Conservation (phyloP, 2,329 filamentous ascomycete species). For the Diplodia scrobiculata region DNA sequence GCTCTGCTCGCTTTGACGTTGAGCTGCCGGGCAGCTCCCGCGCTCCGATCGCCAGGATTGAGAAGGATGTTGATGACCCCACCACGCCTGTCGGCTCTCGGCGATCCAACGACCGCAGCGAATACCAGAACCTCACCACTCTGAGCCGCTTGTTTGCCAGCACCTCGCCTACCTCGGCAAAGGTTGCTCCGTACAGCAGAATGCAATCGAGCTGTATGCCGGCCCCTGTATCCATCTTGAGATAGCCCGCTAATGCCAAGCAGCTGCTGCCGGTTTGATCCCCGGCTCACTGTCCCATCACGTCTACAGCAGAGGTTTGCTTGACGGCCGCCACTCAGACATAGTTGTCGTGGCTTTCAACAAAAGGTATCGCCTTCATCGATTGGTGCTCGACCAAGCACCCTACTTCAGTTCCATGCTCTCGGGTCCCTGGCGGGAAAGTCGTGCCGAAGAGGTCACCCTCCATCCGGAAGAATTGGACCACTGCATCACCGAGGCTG, state of each 20-base stretch:
- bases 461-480: constrained; percentile 59
- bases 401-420: constrained; percentile 59
- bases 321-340: constrained; percentile 57
- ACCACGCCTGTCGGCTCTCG: constrained; percentile 43
- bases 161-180: constrained; percentile 44
- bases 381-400: constrained; percentile 58
- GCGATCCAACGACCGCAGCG: constrained; percentile 39
- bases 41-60: constrained; percentile 41
- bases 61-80: constrained; percentile 55
- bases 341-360: constrained; percentile 58
- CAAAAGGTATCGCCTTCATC: constrained; percentile 56
- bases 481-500: constrained; percentile 54
- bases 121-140: constrained; percentile 48
- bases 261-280: constrained; percentile 35
- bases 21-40: constrained; percentile 10
- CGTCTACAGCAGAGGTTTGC: constrained; percentile 55
- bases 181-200: constrained; percentile 48
- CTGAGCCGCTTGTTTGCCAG: constrained; percentile 51
- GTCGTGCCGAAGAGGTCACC: constrained; percentile 55
- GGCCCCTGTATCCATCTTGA: background rate
- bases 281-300: constrained; percentile 53
- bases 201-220: constrained; percentile 40
- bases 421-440: constrained; percentile 60
- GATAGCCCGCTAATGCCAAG: constrained; percentile 5
- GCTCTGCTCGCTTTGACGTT: constrained; percentile 10